Conservation (phyloP, 1,284 basidiomycete species). For the Cryptococcus sp. region DNA sequence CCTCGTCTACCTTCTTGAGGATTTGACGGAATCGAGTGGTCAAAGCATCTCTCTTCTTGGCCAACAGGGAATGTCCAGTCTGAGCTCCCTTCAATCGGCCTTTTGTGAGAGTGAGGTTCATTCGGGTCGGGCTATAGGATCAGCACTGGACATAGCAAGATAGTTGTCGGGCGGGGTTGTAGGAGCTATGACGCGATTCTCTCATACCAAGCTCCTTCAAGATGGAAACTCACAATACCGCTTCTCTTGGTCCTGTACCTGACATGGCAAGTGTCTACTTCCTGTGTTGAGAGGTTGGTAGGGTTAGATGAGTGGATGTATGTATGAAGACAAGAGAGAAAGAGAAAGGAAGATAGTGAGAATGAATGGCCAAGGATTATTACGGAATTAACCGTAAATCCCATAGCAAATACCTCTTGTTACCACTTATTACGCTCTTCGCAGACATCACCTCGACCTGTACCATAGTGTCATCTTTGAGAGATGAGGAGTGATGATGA, state of each 20-base stretch:
- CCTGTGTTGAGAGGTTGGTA: background rate
- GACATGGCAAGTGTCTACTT: conserved; percentile 61
- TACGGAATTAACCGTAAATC: background rate
- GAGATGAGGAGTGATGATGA: conserved; percentile 36
- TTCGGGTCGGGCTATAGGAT: conserved; percentile 65
- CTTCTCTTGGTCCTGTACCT: conserved; percentile 79
- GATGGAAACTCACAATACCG: conserved; percentile 59
- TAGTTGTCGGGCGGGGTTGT: background rate
- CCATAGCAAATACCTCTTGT: background rate
- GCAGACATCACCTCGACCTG: too few species aligned
- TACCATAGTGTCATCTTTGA: background rate
- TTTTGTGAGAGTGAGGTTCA: conserved; percentile 93
- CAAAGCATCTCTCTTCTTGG: conserved; percentile 95
- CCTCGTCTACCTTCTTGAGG: conserved; percentile 88
- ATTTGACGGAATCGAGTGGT: conserved; percentile 88
- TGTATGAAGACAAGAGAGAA: background rate
- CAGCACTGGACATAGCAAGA: background rate
- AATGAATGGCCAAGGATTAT: too few species aligned
- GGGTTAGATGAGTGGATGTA: background rate
- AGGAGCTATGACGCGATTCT: background rate
- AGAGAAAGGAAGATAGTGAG: background rate
- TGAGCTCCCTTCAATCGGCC: conserved; percentile 91
- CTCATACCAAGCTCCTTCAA: background rate
- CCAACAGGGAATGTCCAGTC: conserved; percentile 92
- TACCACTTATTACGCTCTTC: background rate